These are phyloP conservation scores for Ceratocystis eucalypticola DNA, from an alignment of 2,329 filamentous ascomycete species.

Conservation along the genomic window DNA sequence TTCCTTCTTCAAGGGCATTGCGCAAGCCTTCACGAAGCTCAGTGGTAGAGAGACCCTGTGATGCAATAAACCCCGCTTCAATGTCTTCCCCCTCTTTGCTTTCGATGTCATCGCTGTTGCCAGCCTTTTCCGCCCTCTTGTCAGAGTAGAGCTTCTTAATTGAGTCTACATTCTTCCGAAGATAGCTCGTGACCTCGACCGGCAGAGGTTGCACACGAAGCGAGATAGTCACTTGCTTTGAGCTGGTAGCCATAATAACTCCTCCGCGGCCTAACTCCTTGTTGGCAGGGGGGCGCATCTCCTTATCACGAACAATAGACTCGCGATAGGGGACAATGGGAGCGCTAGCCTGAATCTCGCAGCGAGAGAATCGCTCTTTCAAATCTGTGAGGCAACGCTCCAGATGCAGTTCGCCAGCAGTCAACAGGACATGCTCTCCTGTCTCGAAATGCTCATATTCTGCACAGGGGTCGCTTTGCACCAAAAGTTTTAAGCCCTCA, in stretches of 20 bases:
- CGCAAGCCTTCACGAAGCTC: constrained; percentile 68
- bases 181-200: constrained; percentile 64
- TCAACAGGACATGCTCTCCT: constrained; percentile 88
- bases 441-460: constrained; percentile 87
- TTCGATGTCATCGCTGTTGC: constrained; percentile 28
- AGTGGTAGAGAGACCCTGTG: constrained; percentile 50
- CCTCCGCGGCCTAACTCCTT: constrained; percentile 75
- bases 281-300: constrained; percentile 83
- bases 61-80: constrained; percentile 45
- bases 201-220: constrained; percentile 71
- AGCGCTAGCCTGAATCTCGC: constrained; percentile 85
- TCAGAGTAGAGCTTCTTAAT: constrained; percentile 71
- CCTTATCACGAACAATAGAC: constrained; percentile 71
- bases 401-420: constrained; percentile 85
- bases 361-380: constrained; percentile 79
- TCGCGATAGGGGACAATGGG: constrained; percentile 94
- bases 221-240: constrained; percentile 70
- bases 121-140: constrained; percentile 36
- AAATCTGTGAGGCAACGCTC: constrained; percentile 90
- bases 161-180: constrained; percentile 63
- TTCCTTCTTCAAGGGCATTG: constrained; percentile 53
- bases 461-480: constrained; percentile 90
- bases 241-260: constrained; percentile 61
- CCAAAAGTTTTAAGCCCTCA: constrained; percentile 66
- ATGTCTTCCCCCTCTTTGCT: constrained; percentile 28